Evolutionary conservation across 441 rosid species (phyloP).

Genomic region (Breynia disticha): DNA sequence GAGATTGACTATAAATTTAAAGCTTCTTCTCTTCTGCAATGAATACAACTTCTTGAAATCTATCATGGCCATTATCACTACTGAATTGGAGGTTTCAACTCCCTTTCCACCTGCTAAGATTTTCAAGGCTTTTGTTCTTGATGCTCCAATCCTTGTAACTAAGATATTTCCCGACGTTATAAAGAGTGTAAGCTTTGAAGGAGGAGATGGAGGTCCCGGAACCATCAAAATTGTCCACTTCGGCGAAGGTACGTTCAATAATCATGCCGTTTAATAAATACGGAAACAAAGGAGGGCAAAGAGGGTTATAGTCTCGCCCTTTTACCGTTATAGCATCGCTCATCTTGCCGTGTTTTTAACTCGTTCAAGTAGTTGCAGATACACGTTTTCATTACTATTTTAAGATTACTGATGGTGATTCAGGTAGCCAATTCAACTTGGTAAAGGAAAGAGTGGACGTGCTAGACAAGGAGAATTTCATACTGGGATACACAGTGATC

Average conservation of each 20-base stretch:
- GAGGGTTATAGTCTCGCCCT: no score
- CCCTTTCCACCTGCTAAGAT: conserved; percentile 19
- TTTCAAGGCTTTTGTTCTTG: conserved; percentile 26
- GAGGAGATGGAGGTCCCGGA: conserved; percentile 32
- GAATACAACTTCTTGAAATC: no score
- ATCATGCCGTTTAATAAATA: neutral
- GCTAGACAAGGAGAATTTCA: conserved; percentile 26
- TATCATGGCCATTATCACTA: conserved; percentile 13
- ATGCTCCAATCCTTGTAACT: conserved; percentile 17
- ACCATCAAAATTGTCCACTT: conserved; percentile 18
- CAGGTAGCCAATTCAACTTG: conserved; percentile 18
- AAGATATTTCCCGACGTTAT: conserved; percentile 23
- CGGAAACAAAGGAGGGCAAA: no score
- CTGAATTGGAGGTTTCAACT: conserved; percentile 17
- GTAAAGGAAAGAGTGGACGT: conserved; percentile 27
- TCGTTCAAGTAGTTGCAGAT: neutral
- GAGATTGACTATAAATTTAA: no score
- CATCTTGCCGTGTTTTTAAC: no score
- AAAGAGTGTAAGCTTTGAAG: conserved; percentile 18
- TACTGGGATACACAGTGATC: conserved; percentile 13
- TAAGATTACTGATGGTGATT: neutral
- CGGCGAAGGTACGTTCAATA: conserved; percentile 13
- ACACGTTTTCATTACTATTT: neutral
- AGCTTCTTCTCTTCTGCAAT: no score
- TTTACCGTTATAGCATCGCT: no score